Conservation (phyloP, 176 grass and related monocot genomes). For the Carex cristatella region DNA sequence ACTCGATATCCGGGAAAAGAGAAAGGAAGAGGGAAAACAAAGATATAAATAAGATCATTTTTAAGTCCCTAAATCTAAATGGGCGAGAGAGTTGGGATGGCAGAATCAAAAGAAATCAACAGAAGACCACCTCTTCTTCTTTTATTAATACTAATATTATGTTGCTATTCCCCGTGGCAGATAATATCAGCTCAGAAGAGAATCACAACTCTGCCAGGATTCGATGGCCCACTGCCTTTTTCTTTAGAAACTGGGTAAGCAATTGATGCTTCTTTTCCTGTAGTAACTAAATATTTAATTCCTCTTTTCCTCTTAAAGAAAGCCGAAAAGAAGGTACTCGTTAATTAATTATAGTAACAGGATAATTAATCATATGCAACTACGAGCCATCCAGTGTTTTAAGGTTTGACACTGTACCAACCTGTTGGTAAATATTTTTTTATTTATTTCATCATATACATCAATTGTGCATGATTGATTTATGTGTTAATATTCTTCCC, state of each 20-base stretch:
- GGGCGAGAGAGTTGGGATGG: background rate
- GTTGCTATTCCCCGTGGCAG: background rate
- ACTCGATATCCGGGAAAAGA: no score
- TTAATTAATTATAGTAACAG: background rate
- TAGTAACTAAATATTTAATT: background rate
- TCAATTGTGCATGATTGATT: background rate
- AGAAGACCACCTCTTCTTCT: background rate
- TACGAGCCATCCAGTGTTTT: no score
- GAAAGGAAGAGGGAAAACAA: no score
- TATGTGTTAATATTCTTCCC: background rate
- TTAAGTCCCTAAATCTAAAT: no score
- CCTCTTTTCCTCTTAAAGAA: background rate
- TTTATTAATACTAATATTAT: background rate
- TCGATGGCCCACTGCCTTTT: conserved; percentile 41
- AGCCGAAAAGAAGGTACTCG: background rate
- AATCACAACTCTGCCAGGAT: conserved; percentile 39
- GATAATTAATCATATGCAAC: no score
- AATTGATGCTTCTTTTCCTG: background rate
- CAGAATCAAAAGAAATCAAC: background rate
- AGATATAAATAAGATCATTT: no score
- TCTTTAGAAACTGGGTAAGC: conserved; percentile 42
- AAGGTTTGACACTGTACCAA: no score
- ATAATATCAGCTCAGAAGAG: conserved; percentile 12
- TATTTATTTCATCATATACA: background rate
- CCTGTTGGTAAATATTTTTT: no score